Percentiles rank a stretch among this genome's conserved stretches.
These are phyloP conservation scores for Bipolaris sorokiniana DNA, from an alignment of 2,329 filamentous ascomycete genomes.

Conservation along the genomic window DNA sequence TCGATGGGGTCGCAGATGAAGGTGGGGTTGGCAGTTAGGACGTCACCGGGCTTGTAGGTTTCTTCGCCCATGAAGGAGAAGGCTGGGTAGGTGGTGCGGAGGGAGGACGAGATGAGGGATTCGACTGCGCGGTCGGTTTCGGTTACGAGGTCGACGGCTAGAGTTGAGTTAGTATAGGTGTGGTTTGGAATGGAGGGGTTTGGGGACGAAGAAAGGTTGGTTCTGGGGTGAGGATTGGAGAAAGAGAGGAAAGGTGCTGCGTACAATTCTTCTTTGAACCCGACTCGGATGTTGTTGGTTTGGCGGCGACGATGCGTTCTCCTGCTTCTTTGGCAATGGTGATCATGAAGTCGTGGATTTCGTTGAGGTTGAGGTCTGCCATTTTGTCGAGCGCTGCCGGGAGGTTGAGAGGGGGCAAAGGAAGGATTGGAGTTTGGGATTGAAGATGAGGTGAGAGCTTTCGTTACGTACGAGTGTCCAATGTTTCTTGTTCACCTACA, in stretches of 20 bases:
- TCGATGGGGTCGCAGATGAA: conserved; percentile 86
- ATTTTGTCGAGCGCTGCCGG: conserved; percentile 24
- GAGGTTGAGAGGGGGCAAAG: not conserved
- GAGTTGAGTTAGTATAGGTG: too few species aligned
- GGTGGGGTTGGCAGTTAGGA: conserved; percentile 70
- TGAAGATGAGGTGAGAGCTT: not conserved
- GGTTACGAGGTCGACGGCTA: conserved; percentile 67
- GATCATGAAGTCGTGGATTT: conserved; percentile 58
- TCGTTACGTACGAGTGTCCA: not conserved
- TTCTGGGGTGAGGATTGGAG: not conserved
- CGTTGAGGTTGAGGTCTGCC: conserved; percentile 52
- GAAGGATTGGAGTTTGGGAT: not conserved
- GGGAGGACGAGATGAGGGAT: conserved; percentile 59
- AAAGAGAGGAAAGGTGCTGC: not conserved
- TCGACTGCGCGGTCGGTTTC: conserved; percentile 69
- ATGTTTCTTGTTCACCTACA: not conserved
- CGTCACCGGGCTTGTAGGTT: conserved; percentile 70
- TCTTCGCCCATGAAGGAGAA: conserved; percentile 60
- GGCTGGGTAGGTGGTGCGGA: conserved; percentile 59
- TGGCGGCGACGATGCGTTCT: conserved; percentile 54
- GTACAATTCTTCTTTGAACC: conserved; percentile 58
- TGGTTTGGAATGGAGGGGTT: too few species aligned
- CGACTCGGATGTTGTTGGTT: conserved; percentile 49
- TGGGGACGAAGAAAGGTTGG: too few species aligned
- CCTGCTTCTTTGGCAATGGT: conserved; percentile 54